phyloP scores from a whole-genome alignment of 75 land plant genomes.

The Picea sitchensis region DNA sequence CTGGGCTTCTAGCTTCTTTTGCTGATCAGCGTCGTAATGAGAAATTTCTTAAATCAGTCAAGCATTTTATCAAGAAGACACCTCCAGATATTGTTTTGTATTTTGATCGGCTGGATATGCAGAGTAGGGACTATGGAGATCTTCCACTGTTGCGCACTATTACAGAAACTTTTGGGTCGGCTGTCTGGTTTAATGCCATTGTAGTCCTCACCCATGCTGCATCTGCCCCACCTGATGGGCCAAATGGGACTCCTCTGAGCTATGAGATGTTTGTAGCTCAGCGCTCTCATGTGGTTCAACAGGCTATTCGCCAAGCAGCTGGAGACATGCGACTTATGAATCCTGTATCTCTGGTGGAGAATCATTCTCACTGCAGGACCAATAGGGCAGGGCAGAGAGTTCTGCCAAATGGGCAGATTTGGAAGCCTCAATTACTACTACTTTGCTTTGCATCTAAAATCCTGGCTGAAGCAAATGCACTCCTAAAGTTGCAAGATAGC shows the following conservation, averaged over 20 bases:
- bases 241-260: constrained; percentile 84
- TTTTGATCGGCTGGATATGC: constrained; percentile 85
- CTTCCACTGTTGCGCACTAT: constrained; percentile 74
- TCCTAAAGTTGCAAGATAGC: constrained; percentile 76
- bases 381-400: constrained; percentile 80
- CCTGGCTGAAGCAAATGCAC: constrained; percentile 80
- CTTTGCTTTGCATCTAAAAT: constrained; percentile 89
- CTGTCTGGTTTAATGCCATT: constrained; percentile 90
- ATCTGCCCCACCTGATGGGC: constrained; percentile 96
- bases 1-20: constrained; percentile 53
- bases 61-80: constrained; percentile 61
- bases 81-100: constrained; percentile 95
- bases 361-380: constrained; percentile 79
- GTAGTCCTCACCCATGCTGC: constrained; percentile 90
- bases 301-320: constrained; percentile 84
- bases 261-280: constrained; percentile 93
- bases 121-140: constrained; percentile 88
- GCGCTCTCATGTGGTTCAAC: constrained; percentile 92
- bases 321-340: constrained; percentile 94
- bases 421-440: constrained; percentile 84
- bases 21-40: constrained; percentile 43
- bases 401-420: constrained; percentile 85
- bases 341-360: constrained; percentile 92
- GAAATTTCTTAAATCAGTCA: constrained; percentile 52
- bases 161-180: constrained; percentile 63